Base-by-base conservation (phyloP, 129 eudicot genomes). In the Escallonia herrerae region DNA sequence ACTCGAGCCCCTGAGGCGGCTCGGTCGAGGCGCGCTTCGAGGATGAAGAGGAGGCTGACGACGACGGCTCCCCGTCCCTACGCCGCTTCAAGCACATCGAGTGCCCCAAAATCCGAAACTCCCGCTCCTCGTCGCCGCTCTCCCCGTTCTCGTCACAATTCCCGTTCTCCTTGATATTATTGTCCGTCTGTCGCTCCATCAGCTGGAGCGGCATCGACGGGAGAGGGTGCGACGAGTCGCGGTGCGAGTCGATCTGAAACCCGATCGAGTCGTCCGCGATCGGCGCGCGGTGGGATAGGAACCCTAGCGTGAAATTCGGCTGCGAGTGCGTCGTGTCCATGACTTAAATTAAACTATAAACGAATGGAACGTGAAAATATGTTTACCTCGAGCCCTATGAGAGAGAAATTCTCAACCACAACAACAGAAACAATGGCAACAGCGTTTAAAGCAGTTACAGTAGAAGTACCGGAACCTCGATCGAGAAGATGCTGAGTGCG, bases 61-160 rank as follows among this genome's bases (percentile, higher is more conserved):
- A 76, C 3, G 87, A 84, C 1, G 83, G 75, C 46, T 87, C 97
- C 2, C 72, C 70, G 10, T 82, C 97, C 37, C 97, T 78, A 44
- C 86, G 67, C 67, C 94, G 58, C 79, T 87, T 87, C 71, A 91
- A 70, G 62, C 94, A 87, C 97, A 91, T 74, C 2, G 94, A 82
- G 54, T 91, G 97, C 70, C 97, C 97, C 33, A 91, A 62, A 51
- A 91, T 82, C 43, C 87, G 81, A 73, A 91, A 87, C 83, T 87
- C 94, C 84, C 78, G 86, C 43, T 65, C 89, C 15, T 84, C 81
- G 41, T 56, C 64, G 2, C 77, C 82, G 3, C 77, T 84, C 3
- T 53, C 79, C 5, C 44, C 72, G 42, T 49, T 46, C 38, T 22
- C 33, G 33, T 65, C 72, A 8, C 65, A 70, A 45, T 70, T 81